Evolutionary conservation across 2,329 filamentous ascomycete species (phyloP), one percentile per base, ranked within the genome.

Genomic region (Calonectria pteridis): DNA sequence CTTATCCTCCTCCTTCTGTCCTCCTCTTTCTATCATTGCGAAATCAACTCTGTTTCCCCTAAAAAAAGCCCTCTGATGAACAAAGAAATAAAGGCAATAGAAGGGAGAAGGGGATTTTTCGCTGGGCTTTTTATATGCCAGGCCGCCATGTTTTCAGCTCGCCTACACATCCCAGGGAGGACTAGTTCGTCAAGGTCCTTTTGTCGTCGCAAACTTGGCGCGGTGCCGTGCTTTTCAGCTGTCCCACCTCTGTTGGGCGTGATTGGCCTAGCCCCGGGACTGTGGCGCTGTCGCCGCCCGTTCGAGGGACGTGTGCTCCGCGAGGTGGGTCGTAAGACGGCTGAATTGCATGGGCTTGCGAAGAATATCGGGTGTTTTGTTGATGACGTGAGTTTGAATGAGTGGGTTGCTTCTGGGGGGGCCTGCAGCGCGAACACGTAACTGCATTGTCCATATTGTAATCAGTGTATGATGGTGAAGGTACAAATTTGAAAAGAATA

Each of bases 211-310:
- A 50, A 66, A 31, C 49, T 50, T 73, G 49, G 66, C 51, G 50
- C 31, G 37, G 50, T n/a, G 58, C 46, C 37, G 66, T 69, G 58
- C 59, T 65, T 69, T 73, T 66, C 66, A 73, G 66, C 71, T 73
- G n/a, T 35, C 43, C 20, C 66, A 50, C 23, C 50, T 29, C 40
- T 16, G 35, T 49, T n/a, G 18, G 33, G 51, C 26, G 67, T 73
- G 68, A 73, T 73, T 73, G 72, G 64, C 23, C 65, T 55, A 35
- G 35, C 29, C 28, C 49, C 33, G 33, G 43, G 16, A 18, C 33
- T 35, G 51, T 67, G 63, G 51, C 50, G 50, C 50, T 37, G 67
- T 31, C 43, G 35, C 40, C 68, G 64, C 68, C 64, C 64, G 68
- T 64, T 58, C 13, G 20, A 26, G 35, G 23, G 49, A 31, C 26